Evolutionary conservation across 2,329 filamentous ascomycete genomes (phyloP), one percentile per base, ranked within the genome.

Genomic region (Cladosporium cucumerinum): DNA sequence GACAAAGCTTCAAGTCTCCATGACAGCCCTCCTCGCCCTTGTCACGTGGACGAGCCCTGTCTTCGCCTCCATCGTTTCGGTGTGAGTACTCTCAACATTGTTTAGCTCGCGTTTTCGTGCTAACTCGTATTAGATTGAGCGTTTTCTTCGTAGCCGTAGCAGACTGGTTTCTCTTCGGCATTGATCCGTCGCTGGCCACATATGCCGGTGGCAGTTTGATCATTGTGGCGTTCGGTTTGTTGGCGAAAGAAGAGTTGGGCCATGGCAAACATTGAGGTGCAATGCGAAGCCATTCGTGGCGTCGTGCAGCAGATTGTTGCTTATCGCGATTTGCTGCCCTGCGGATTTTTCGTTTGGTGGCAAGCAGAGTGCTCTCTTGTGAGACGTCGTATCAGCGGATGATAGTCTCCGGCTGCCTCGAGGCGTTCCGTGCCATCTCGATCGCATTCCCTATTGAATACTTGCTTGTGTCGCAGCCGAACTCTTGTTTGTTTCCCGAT

Each of bases 11-110:
- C 12, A 59, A 73, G 69, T 72, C 6, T 71, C 72, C 16, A 73
- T 76, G 26, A 75, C 72, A 14, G 55, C 73, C 12, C 68, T 76
- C 6, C 70, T 70, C 28, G 67, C 74, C 1, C 68, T 76, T 18
- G 74, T 76, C 10, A 72, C 74, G 52, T 76, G 74, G 74, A 76
- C 74, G 5, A 73, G 72, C 59, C 74, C 74, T 4, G 70, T 76
- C 36, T 76, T 76, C 57, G 73, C 72, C 16, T 71, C 69, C 11
- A 73, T 76, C 66, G 72, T 72, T n/a, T 75, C 74, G 28, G 72
- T 76, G 64, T 70, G 57, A 66, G 69, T 67, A 10, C 10, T 43
- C 16, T 14, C 14, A 12, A 34, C 2, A n/a, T n/a, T 5, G 18
- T 23, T 12, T 8, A 21, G 10, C 18, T 25, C 18, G 2, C 18